phyloP scores from a whole-genome alignment of 2,329 filamentous ascomycete genomes.

The Diplodia seriata region DNA sequence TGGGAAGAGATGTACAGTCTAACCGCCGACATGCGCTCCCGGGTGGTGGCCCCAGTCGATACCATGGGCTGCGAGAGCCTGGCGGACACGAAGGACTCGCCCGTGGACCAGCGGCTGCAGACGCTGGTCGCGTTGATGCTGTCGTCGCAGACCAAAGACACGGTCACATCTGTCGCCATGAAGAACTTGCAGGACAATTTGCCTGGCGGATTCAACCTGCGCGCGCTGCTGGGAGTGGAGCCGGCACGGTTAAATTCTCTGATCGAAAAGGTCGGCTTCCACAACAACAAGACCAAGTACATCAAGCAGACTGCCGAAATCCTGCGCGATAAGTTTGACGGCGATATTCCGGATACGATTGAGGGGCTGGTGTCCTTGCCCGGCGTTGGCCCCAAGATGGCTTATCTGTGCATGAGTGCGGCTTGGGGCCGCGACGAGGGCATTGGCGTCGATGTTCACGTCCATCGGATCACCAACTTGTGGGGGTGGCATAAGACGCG shows the following conservation, averaged over 20 bases:
- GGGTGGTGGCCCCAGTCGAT: conserved; percentile 82
- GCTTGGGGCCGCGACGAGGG: conserved; percentile 74
- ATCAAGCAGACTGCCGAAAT: conserved; percentile 78
- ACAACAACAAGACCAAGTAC: conserved; percentile 90
- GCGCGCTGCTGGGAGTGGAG: conserved; percentile 77
- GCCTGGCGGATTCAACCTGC: conserved; percentile 70
- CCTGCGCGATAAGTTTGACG: conserved; percentile 70
- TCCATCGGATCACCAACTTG: conserved; percentile 91
- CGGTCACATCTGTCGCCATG: conserved; percentile 86
- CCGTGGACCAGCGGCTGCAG: conserved; percentile 75
- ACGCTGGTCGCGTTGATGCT: conserved; percentile 89
- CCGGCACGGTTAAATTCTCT: conserved; percentile 72
- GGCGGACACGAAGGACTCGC: conserved; percentile 60
- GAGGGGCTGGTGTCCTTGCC: conserved; percentile 78
- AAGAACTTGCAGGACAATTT: conserved; percentile 77
- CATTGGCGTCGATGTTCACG: conserved; percentile 93
- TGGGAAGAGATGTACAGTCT: conserved; percentile 84
- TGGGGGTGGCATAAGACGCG: conserved; percentile 90
- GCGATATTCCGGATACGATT: conserved; percentile 82
- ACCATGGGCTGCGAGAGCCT: conserved; percentile 94
- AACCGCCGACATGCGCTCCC: conserved; percentile 78
- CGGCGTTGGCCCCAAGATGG: conserved; percentile 95
- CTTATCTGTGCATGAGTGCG: conserved; percentile 82
- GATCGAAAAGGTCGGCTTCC: conserved; percentile 87
- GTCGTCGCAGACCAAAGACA: conserved; percentile 91